Evolutionary conservation across 768 basidiomycete species (phyloP), one percentile per base, ranked within the genome.

Genomic region (Coprinellus aureogranulatus): DNA sequence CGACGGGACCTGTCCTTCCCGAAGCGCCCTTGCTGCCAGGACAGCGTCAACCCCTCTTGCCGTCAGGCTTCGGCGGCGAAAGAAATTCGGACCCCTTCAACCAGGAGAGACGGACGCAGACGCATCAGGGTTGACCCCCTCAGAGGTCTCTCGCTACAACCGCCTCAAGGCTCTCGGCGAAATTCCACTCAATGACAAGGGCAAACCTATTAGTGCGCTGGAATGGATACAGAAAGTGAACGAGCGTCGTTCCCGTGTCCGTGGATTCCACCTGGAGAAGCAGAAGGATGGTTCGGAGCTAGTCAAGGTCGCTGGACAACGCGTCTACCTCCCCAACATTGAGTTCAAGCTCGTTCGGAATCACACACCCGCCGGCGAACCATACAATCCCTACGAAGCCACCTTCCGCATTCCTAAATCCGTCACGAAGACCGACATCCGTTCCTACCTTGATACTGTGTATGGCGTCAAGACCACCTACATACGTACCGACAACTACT

Each of bases 341-440:
- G 71, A 90, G 59, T 88, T 96, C 72, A 81, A 83, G 56, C 79
- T 98, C 56, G 85, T 95, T 44, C 85, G 91, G 23, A 98, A 98
- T 70, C 75, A 87, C 62, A 94, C 92, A 0, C 85, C 81, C 0
- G 71, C 74, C 2, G 90, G 88, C 0, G 76, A 89, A 62, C 79
- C 92, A 1, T 98, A 98, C 78, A 95, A 98, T 60, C 94, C 94
- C 1, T 94, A 89, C 76, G 89, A 94, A 70, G 94, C 94, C 9
- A 98, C 94, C 2, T 96, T 98, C 77, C 90, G 92, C 55, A 80
- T 96, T 40, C 89, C 93, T n/a, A 83, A 85, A 60, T 88, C 85
- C 42, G 79, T 95, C 72, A 97, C 94, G 42, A 98, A 98, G 74
- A 91, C 89, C 56, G 94, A 98, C 74, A 76, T 98, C 37, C 87